Base-by-base conservation (phyloP, 1,139 yeast species). In the Kluyveromyces sp. region DNA sequence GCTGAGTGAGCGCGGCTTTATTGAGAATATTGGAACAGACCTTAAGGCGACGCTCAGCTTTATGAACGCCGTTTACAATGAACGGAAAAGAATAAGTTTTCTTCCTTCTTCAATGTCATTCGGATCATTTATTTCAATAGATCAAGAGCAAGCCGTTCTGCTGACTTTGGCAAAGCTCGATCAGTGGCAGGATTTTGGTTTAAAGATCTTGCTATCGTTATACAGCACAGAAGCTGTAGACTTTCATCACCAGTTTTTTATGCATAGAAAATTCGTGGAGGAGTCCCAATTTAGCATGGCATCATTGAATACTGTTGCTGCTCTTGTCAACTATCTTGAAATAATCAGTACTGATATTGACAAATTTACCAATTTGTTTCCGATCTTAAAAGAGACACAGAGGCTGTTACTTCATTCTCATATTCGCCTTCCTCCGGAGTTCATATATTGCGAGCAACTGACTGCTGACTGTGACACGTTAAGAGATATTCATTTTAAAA, bases 361-460 rank as follows among this genome's bases (percentile, higher is more conserved):
- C 13, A 13, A 3, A 12, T 35, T 19, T 4, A 15, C 20, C 13
- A n/a, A 8, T 9, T 25, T 15, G 9, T 33, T 40, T 29, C 15
- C 20, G 4, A 11, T 38, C 3, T 39, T 60, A 4, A 47, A 51
- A n/a, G 45, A 46, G n/a, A 46, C 50, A 11, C 59, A 55, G 20
- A 49, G 35, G 17, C 31, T 47, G 7, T 33, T 58, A 16, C 22
- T 32, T 7, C 69, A 71, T 31, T 67, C 70, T 32, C 65, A 83
- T 36, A 73, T 66, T 52, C 69, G 68, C 33, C 73, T 78, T 44
- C 76, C 82, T 0, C 40, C 60, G 0, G 71, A 72, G 22, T 83
- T 92, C 86, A 50, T 80, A 1, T 76, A 68, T 56, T 68, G 69
- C 36, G 94, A 83, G 39, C 94, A 84, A 52, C 52, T 86, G 2